These are phyloP conservation scores for Puccinia triticina DNA, from an alignment of 1,284 basidiomycete genomes.

Conservation along the genomic window DNA sequence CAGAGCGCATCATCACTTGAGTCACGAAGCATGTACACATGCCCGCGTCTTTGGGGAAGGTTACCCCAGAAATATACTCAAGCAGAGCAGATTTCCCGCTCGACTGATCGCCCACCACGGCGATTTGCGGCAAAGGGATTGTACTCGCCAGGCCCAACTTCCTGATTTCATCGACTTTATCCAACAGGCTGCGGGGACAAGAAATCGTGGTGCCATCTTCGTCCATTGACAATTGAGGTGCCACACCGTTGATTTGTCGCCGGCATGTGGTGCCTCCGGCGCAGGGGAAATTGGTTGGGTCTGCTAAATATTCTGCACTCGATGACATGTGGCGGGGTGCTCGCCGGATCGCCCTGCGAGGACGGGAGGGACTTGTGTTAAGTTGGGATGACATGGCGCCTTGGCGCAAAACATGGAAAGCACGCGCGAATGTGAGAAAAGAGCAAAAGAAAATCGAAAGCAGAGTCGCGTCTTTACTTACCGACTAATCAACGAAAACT, in stretches of 20 bases:
- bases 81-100: conserved; percentile 96
- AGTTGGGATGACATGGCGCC: conserved; percentile 1
- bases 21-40: conserved; percentile 99
- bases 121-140: conserved; percentile 78
- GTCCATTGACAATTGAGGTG: no score
- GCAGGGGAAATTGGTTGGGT: no score
- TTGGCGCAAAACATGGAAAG: no score
- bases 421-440: no score
- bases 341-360: no score
- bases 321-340: no score
- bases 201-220: not conserved
- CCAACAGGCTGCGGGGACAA: not conserved
- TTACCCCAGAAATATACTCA: conserved; percentile 94
- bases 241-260: no score
- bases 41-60: conserved; percentile 98
- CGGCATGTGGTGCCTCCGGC: no score
- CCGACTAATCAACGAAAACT: not conserved
- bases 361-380: no score
- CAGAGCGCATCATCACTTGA: conserved; percentile 92
- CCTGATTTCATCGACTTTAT: conserved; percentile 6
- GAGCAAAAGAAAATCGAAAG: not conserved
- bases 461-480: not conserved
- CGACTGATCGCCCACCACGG: conserved; percentile 96
- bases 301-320: no score
- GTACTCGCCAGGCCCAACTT: not conserved